Percentiles rank a stretch among this genome's conserved stretches.
Conservation (phyloP, 2,329 filamentous ascomycete species). For the Trichoderma arundinaceum region DNA sequence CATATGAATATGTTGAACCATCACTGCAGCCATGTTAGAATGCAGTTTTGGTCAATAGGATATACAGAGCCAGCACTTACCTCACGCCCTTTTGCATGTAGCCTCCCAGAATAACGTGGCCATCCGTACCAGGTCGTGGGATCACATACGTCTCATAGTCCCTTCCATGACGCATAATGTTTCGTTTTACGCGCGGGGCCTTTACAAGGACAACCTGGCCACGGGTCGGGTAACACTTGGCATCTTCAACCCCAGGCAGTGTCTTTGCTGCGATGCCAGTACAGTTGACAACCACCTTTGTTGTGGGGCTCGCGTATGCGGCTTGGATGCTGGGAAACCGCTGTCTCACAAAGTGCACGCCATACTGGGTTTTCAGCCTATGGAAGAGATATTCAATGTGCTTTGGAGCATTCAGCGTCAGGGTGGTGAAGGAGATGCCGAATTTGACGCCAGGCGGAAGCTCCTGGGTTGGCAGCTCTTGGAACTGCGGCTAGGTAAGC, state of each 20-base stretch:
- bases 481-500: conserved; percentile 38
- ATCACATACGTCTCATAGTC: conserved; percentile 51
- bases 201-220: conserved; percentile 48
- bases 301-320: conserved; percentile 39
- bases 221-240: conserved; percentile 49
- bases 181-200: conserved; percentile 44
- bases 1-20: conserved; percentile 45
- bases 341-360: conserved; percentile 43
- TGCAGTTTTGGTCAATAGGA: background rate
- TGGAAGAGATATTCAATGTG: conserved; percentile 44
- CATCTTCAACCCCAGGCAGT: conserved; percentile 46
- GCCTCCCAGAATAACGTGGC: conserved; percentile 43
- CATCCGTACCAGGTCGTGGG: conserved; percentile 46
- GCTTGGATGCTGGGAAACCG: conserved; percentile 40
- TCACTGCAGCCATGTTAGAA: conserved; percentile 36
- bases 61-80: conserved; percentile 35
- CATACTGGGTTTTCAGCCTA: conserved; percentile 39
- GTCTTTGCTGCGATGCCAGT: conserved; percentile 45
- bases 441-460: conserved; percentile 44
- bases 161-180: conserved; percentile 48
- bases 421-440: conserved; percentile 45
- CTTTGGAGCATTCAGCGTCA: conserved; percentile 48
- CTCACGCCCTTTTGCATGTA: conserved; percentile 47
- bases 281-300: conserved; percentile 46
- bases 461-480: conserved; percentile 38